Base-by-base conservation (phyloP, 805 yeast species). In the Nakazawaea siamensis region DNA sequence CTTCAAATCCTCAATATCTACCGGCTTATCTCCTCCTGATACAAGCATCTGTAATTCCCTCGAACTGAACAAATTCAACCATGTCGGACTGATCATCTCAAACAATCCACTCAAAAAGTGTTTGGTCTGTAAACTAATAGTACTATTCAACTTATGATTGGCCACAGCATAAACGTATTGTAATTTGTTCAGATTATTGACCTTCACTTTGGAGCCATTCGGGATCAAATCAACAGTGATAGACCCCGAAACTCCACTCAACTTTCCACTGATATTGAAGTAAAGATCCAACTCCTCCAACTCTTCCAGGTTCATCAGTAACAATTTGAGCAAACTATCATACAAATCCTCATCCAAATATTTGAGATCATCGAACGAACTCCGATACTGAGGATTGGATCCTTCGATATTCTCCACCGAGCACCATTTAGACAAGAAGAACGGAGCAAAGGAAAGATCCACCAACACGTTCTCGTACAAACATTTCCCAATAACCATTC, bases 61-160 rank as follows among this genome's bases (percentile, higher is more conserved):
- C 0, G 95, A 79, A 48, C 84, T 85, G 59, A 90, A 92, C 80
- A 90, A 75, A 17, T 71, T 70, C 30, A 90, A 61, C 95, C 96
- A 86, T 25, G 66, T 66, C 2, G 79, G 74, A 9, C 77, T 66
- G 18, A 92, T 76, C 14, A 90, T 62, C 37, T 70, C 70, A 44
- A 68, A 70, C 31, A 92, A 52, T 0, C 98, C 98, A 11, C 64
- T 68, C 24, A 88, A 57, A 50, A 85, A 82, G 27, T 68, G 63
- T 21, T 62, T 61, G 1, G 84, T 70, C 46, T 79, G 90, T 2
- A 68, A 50, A n/a, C 65, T 56, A 16, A 80, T 60, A 12, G 73
- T 64, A 27, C 63, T 68, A 54, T 86, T 85, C 38, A 92, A 61
- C 50, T 83, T 84, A 60, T 76, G 88, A 45, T 81, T 76, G 5